Conservation (phyloP, 345 rosid genomes). For the Sonneratia alba region DNA sequence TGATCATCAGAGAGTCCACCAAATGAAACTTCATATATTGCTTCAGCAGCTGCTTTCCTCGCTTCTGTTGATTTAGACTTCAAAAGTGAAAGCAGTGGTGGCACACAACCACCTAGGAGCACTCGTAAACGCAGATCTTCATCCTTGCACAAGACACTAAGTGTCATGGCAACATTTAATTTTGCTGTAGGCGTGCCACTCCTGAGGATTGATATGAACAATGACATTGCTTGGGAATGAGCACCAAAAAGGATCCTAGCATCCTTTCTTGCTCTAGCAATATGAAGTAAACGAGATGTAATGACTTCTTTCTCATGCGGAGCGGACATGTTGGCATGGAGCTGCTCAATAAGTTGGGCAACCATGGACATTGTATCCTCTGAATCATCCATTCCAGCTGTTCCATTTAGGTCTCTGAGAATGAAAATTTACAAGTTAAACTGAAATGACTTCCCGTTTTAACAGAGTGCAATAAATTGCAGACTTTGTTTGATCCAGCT, state of each 20-base stretch:
- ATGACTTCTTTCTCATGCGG: conserved; percentile 67
- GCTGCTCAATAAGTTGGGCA: conserved; percentile 66
- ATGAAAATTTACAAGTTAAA: neutral
- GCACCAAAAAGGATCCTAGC: conserved; percentile 63
- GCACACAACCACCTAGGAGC: conserved; percentile 86
- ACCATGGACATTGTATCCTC: conserved; percentile 54
- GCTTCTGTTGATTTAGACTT: conserved; percentile 65
- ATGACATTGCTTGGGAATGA: conserved; percentile 76
- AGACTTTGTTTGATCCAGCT: neutral
- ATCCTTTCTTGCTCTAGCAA: conserved; percentile 62
- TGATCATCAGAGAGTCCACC: conserved; percentile 73
- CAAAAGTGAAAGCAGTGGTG: conserved; percentile 70
- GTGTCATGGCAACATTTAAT: conserved; percentile 58
- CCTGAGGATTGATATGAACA: conserved; percentile 72
- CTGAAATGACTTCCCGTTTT: neutral
- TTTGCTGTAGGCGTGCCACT: conserved; percentile 58
- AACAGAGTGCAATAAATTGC: neutral
- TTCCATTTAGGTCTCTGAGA: conserved; percentile 43
- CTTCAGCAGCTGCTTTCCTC: conserved; percentile 71
- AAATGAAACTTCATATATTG: conserved; percentile 71
- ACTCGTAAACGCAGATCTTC: conserved; percentile 67
- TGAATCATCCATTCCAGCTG: conserved; percentile 36
- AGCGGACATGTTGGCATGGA: conserved; percentile 56
- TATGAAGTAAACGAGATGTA: conserved; percentile 55
- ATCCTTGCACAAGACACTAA: conserved; percentile 65